These are phyloP conservation scores for Edaphochlamys debaryana DNA, from an alignment of 139 green algal genomes.

Conservation along the genomic window DNA sequence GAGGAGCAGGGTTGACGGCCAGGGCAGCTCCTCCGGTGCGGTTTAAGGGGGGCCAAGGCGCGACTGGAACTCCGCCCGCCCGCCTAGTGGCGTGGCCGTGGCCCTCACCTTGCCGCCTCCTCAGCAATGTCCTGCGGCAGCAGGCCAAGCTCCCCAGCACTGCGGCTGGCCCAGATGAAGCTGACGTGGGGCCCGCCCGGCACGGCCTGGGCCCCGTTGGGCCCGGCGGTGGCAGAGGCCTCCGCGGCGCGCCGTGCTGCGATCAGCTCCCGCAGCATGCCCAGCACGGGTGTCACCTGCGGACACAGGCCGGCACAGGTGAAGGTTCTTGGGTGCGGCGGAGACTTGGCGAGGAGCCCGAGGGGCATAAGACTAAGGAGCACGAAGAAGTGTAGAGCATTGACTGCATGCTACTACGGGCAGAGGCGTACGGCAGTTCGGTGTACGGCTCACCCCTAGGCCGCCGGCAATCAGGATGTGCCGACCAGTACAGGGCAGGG, in stretches of 20 bases:
- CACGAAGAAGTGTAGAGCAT: too few species aligned
- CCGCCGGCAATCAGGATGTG: constrained; percentile 22
- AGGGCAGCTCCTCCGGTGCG: neutral
- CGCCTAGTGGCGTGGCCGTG: too few species aligned
- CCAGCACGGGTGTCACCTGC: constrained; percentile 22
- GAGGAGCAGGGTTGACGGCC: too few species aligned
- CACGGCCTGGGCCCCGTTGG: neutral
- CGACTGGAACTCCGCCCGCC: too few species aligned
- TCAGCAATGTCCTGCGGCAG: neutral
- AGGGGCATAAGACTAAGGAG: neutral
- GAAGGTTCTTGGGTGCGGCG: neutral
- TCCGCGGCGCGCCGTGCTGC: neutral
- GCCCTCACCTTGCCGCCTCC: constrained; percentile 8
- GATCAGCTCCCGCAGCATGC: constrained; percentile 29
- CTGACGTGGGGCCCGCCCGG: too few species aligned
- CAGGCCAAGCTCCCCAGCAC: neutral
- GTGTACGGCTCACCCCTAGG: constrained; percentile 15
- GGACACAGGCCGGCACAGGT: neutral
- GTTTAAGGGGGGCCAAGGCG: neutral
- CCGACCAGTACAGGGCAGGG: neutral
- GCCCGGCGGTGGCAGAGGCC: neutral
- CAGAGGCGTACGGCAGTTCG: neutral
- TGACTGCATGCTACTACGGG: too few species aligned
- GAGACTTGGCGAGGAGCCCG: too few species aligned
- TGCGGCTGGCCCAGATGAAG: constrained; percentile 15